These are phyloP conservation scores for Wallacemonas sp. DNA, from an alignment of 208 protist genomes.

Conservation along the genomic window DNA sequence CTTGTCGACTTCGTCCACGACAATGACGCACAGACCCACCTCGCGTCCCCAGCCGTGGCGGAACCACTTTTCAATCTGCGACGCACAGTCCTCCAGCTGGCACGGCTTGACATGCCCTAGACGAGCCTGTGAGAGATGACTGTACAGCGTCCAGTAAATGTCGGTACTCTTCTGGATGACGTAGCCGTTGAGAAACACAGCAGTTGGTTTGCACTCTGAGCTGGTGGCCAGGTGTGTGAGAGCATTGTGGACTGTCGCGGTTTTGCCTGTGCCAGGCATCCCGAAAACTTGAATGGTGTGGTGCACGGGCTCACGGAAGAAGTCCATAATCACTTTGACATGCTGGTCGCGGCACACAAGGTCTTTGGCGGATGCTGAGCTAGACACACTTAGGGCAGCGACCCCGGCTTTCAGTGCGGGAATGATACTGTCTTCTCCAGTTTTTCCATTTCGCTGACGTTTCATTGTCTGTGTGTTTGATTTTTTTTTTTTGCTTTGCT, in stretches of 20 bases:
- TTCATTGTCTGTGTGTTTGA: constrained; percentile 4
- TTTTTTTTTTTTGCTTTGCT: background rate
- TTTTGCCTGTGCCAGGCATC: constrained; percentile 92
- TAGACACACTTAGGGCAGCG: constrained; percentile 73
- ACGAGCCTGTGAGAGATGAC: constrained; percentile 66
- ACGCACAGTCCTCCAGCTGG: constrained; percentile 59
- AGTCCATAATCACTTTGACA: constrained; percentile 58
- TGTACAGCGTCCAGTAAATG: constrained; percentile 87
- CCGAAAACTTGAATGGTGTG: constrained; percentile 90
- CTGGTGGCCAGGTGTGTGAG: constrained; percentile 50
- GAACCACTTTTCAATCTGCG: constrained; percentile 81
- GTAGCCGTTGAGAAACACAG: constrained; percentile 90
- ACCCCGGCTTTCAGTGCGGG: constrained; percentile 57
- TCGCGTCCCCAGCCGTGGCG: constrained; percentile 59
- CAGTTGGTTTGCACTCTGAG: constrained; percentile 45
- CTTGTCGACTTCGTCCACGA: constrained; percentile 92
- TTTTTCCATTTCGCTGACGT: constrained; percentile 2
- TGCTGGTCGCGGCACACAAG: constrained; percentile 78
- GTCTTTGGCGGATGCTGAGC: constrained; percentile 48
- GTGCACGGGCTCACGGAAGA: constrained; percentile 63
- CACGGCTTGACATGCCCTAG: constrained; percentile 55
- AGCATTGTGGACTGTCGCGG: constrained; percentile 78
- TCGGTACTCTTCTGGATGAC: constrained; percentile 87
- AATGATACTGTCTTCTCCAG: constrained; percentile 23
- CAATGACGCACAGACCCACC: constrained; percentile 67